Conservation (phyloP, 1,139 yeast species). For the Suhomyces coccinellae region DNA sequence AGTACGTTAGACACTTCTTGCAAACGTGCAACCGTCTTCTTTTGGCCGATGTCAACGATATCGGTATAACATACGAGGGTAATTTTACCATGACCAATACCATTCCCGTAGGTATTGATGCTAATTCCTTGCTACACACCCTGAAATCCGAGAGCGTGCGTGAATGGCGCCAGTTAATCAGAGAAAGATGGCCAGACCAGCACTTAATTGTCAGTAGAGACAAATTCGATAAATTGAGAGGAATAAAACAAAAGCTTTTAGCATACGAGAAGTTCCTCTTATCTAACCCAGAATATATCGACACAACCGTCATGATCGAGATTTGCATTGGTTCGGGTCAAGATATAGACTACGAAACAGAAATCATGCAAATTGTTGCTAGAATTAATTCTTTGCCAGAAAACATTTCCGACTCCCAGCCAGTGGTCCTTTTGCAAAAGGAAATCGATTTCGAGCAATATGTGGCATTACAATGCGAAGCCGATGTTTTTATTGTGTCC, state of each 20-base stretch:
- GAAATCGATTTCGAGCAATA: constrained; percentile 90
- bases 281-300: constrained; percentile 68
- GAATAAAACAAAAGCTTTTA: constrained; percentile 79
- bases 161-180: constrained; percentile 70
- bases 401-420: constrained; percentile 75
- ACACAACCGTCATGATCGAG: constrained; percentile 74
- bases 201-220: constrained; percentile 83
- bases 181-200: constrained; percentile 75
- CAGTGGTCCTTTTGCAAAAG: constrained; percentile 83
- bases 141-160: constrained; percentile 53
- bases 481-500: constrained; percentile 83
- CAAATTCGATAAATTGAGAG: constrained; percentile 83
- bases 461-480: constrained; percentile 80
- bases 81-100: constrained; percentile 65
- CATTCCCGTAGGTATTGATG: constrained; percentile 87
- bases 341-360: constrained; percentile 64
- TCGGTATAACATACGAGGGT: constrained; percentile 70
- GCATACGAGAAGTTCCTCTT: constrained; percentile 82
- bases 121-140: constrained; percentile 53
- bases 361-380: constrained; percentile 74
- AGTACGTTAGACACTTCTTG: constrained; percentile 88
- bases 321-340: constrained; percentile 65
- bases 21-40: constrained; percentile 87
- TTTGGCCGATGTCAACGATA: constrained; percentile 77
- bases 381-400: constrained; percentile 77